Conservation (phyloP, 176 grass and related monocot species). For the Hordeum marinum region DNA sequence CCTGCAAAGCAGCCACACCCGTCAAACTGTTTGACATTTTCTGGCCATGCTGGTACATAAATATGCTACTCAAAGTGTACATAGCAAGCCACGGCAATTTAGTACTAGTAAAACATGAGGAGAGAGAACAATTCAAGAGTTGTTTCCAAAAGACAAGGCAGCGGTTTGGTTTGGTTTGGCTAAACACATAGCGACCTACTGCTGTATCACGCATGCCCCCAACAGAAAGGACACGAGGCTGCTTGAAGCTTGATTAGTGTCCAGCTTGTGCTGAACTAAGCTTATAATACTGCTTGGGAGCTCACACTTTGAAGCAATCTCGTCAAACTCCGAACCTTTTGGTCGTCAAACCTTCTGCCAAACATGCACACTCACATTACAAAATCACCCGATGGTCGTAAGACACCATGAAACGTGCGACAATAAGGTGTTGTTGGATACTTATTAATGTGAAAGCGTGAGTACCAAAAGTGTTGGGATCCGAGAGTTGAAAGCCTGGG, state of each 20-base stretch:
- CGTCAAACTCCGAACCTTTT: slow-evolving; percentile 19
- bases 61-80: neutral
- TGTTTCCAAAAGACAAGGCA: slow-evolving; percentile 19
- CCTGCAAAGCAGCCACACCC: slow-evolving; percentile 31
- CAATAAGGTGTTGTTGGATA: neutral
- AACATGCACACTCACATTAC: slow-evolving; percentile 16
- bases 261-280: neutral
- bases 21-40: slow-evolving; percentile 36
- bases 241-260: neutral
- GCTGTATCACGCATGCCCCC: neutral
- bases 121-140: slow-evolving; percentile 25
- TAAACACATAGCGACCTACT: neutral
- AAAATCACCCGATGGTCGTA: neutral
- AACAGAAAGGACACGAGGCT: neutral
- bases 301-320: neutral
- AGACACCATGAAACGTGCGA: neutral
- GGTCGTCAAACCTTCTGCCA: slow-evolving; percentile 37
- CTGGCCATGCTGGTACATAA: neutral
- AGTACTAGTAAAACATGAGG: slow-evolving; percentile 10
- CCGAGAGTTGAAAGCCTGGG: neutral
- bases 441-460: neutral
- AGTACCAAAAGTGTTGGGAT: neutral
- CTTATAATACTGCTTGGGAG: neutral
- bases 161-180: slow-evolving; percentile 17
- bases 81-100: neutral